Conservation (phyloP, 2,329 filamentous ascomycete genomes). For the Pleomassaria siparia region DNA sequence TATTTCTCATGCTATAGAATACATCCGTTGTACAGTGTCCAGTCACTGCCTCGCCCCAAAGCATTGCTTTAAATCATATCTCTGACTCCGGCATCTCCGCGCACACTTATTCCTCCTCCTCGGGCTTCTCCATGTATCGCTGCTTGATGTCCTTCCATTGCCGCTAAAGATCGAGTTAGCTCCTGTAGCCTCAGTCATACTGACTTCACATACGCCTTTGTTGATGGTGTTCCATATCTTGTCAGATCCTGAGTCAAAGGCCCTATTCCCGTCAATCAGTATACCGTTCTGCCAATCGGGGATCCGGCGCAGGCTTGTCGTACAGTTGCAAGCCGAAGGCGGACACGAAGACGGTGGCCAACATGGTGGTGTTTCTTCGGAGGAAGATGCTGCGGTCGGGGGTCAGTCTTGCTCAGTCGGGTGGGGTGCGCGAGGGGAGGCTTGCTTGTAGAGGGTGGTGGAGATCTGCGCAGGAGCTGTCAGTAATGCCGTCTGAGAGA, state of each 20-base stretch:
- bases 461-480: slow-evolving; percentile 47
- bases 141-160: slow-evolving; percentile 99
- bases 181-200: neutral
- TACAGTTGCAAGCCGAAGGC: slow-evolving; percentile 96
- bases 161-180: slow-evolving; percentile 60
- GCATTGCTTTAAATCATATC: slow-evolving; percentile 9
- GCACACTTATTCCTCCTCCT: slow-evolving; percentile 57
- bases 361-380: slow-evolving; percentile 84
- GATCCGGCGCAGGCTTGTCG: slow-evolving; percentile 39
- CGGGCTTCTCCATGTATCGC: slow-evolving; percentile 73
- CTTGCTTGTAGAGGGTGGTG: slow-evolving; percentile 57
- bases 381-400: slow-evolving; percentile 69
- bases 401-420: slow-evolving; percentile 25
- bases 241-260: slow-evolving; percentile 80
- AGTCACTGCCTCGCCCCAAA: neutral
- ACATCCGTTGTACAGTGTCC: slow-evolving; percentile 37
- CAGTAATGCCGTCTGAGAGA: slow-evolving; percentile 18
- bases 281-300: slow-evolving; percentile 9
- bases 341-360: slow-evolving; percentile 79
- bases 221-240: slow-evolving; percentile 89
- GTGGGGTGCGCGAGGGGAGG: slow-evolving; percentile 21
- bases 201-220: slow-evolving; percentile 65
- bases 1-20: slow-evolving; percentile 36
- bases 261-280: slow-evolving; percentile 55
- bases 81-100: slow-evolving; percentile 11